phyloP scores from a whole-genome alignment of 805 yeast genomes.

The Kodamaea hsintzibuensis region DNA sequence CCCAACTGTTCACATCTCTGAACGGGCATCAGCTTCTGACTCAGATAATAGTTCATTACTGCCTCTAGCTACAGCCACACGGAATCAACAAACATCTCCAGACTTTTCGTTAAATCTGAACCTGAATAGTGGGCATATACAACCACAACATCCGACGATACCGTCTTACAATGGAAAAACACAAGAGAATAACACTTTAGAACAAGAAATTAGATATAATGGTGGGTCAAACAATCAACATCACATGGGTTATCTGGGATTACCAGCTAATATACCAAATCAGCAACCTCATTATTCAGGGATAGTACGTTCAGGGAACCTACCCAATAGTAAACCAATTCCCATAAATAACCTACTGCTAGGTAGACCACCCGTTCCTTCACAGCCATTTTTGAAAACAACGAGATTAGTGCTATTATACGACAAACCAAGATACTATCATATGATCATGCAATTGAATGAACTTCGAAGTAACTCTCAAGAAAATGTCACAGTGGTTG shows the following conservation, averaged over 20 bases:
- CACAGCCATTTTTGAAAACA: slow-evolving; percentile 3
- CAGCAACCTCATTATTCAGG: neutral
- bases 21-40: neutral
- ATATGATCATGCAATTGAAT: slow-evolving; percentile 25
- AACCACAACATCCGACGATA: neutral
- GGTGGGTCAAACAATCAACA: neutral
- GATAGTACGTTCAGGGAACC: neutral
- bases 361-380: neutral
- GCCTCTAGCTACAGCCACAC: neutral
- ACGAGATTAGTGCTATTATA: slow-evolving; percentile 21
- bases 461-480: slow-evolving; percentile 20
- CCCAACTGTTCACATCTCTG: no score
- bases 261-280: neutral
- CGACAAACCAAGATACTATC: slow-evolving; percentile 30
- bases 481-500: slow-evolving; percentile 21
- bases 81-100: neutral
- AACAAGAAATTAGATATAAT: neutral
- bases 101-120: neutral
- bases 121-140: neutral
- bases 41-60: neutral
- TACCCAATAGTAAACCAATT: neutral
- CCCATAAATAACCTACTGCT: neutral
- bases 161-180: neutral
- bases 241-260: neutral
- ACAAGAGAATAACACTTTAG: neutral